Evolutionary conservation across 495 filamentous ascomycete species (phyloP), one percentile per base, ranked within the genome.

Genomic region (Aspergillus diversus): DNA sequence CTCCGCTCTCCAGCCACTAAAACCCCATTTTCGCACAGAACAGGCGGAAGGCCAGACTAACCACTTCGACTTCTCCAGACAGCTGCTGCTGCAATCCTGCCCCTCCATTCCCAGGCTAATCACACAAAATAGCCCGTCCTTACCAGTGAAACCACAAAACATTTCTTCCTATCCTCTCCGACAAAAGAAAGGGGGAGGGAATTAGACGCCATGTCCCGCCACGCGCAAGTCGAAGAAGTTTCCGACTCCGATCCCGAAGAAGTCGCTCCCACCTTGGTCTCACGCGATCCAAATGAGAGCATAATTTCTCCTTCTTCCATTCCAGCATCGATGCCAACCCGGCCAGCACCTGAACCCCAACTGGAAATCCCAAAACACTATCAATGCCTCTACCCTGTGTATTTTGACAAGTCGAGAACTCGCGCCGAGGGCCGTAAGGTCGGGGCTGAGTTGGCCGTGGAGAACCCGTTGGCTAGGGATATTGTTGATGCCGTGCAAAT

Each of bases 331-430:
- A 80, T 67, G 55, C 72, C 82, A 49, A 80, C 72, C 66, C 61
- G 66, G 58, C 55, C 59, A 9, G 57, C 64, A 33, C 71, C 76
- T 13, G 75, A 78, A 58, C 71, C 73, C 47, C 67, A 73, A 66
- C 75, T 71, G 69, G 82, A 86, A 50, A 82, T 87, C 66, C 93
- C 89, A 77, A 90, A 89, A 66, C 73, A 86, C 72, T 96, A 83
- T 79, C 90, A 94, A 75, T 96, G 91, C 76, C 83, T 99, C 27
- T 99, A 98, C 80, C 94, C 95, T 0, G 68, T 97, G 59, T 98
- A 99, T 81, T 99, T 98, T 75, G 94, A 97, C 77, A 81, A 79
- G 59, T 79, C 79, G 5, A 89, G 94, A 47, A 83, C 86, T 11
- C 89, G 93, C 54, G 84, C 86, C 32, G 80, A 92, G 61, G 95